Evolutionary conservation across 345 rosid genomes (phyloP).

Genomic region (Sapria himalayana): DNA sequence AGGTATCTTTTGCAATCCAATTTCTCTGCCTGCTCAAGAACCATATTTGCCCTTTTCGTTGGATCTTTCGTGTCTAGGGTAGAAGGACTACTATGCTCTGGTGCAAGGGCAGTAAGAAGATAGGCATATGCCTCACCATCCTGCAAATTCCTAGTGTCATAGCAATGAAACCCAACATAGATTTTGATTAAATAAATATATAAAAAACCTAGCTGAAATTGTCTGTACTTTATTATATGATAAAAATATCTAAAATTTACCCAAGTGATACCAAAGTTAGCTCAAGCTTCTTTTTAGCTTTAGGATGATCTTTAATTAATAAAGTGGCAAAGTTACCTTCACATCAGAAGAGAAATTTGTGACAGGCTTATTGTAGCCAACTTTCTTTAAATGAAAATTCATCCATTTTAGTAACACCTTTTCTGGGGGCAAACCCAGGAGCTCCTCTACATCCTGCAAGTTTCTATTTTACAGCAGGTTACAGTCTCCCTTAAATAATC

Average conservation of each 20-base stretch:
- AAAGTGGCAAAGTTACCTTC: constrained; percentile 33
- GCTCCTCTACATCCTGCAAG: constrained; percentile 89
- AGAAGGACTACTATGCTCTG: constrained; percentile 40
- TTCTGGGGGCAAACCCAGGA: constrained; percentile 75
- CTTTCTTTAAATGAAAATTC: constrained; percentile 92
- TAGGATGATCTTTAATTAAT: constrained; percentile 4
- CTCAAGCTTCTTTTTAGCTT: too few relatives aligned
- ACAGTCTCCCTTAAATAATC: neutral
- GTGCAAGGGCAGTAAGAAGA: constrained; percentile 84
- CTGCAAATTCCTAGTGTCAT: constrained; percentile 23
- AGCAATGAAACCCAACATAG: too few relatives aligned
- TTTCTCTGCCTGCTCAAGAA: constrained; percentile 89
- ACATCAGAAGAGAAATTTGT: constrained; percentile 89
- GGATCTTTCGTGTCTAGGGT: constrained; percentile 42
- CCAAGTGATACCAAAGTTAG: too few relatives aligned
- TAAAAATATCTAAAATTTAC: too few relatives aligned
- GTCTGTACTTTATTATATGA: too few relatives aligned
- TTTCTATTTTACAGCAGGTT: constrained; percentile 1
- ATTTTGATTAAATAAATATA: too few relatives aligned
- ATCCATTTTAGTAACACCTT: constrained; percentile 92
- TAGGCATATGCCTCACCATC: constrained; percentile 95
- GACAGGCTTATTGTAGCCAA: constrained; percentile 69
- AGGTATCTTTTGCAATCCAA: constrained; percentile 78
- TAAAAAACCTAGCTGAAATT: too few relatives aligned
- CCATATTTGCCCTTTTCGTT: constrained; percentile 51